These are phyloP conservation scores for Ceratobasidium sp. DNA, from an alignment of 1,284 basidiomycete species.

Conservation along the genomic window DNA sequence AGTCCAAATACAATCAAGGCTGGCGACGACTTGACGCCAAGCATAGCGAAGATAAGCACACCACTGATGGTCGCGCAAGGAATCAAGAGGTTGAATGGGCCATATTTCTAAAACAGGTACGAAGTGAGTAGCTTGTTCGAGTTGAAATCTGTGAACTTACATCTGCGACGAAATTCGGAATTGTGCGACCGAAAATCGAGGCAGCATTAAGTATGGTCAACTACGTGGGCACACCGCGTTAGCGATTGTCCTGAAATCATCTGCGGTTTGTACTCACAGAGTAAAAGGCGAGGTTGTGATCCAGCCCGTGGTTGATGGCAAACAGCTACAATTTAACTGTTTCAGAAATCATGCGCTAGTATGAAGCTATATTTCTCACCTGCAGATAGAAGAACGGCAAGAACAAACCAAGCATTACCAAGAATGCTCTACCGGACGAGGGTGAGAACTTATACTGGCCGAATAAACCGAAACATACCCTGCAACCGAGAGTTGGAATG, in stretches of 20 bases:
- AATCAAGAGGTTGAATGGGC: constrained; percentile 41
- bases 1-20: constrained; percentile 43
- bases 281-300: constrained; percentile 37
- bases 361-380: background rate
- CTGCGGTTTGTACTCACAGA: constrained; percentile 14
- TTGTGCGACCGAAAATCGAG: constrained; percentile 39
- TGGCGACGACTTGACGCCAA: constrained; percentile 37
- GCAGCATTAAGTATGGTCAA: constrained; percentile 42
- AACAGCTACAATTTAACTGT: constrained; percentile 4
- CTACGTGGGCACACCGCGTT: background rate
- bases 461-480: constrained; percentile 3
- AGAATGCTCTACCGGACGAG: constrained; percentile 11
- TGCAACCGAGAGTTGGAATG: constrained; percentile 16
- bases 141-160: background rate
- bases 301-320: constrained; percentile 24
- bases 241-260: background rate
- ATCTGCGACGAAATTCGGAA: constrained; percentile 31
- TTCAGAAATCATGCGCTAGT: background rate
- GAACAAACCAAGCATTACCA: constrained; percentile 36
- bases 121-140: background rate
- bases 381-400: constrained; percentile 39
- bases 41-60: constrained; percentile 35
- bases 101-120: constrained; percentile 33
- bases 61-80: constrained; percentile 27
- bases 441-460: background rate